Percentiles rank a stretch among this genome's conserved stretches.
Evolutionary conservation across 805 yeast species (phyloP).

Genomic region (Candida peoriensis): DNA sequence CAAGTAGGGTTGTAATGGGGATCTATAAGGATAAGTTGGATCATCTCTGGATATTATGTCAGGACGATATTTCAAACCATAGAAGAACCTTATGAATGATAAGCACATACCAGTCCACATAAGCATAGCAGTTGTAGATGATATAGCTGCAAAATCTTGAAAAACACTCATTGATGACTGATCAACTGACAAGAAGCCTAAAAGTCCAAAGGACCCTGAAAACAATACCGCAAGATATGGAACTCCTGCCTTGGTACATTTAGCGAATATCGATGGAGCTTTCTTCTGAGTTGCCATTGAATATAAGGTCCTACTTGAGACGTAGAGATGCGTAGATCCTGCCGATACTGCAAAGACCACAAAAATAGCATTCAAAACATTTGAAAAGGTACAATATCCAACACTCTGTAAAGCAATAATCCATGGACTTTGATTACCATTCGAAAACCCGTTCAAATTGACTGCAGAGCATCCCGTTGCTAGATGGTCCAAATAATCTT

Average conservation of each 20-base stretch:
- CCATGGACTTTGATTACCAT: conserved; percentile 51
- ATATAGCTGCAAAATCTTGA: conserved; percentile 58
- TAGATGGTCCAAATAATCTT: conserved; percentile 7
- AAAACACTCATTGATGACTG: conserved; percentile 57
- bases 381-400: conserved; percentile 43
- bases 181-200: conserved; percentile 57
- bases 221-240: conserved; percentile 67
- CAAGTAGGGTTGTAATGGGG: conserved; percentile 65
- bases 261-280: conserved; percentile 54
- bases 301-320: conserved; percentile 51
- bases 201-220: conserved; percentile 53
- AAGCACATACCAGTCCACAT: conserved; percentile 76
- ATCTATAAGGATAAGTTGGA: conserved; percentile 59
- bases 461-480: conserved; percentile 6
- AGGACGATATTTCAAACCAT: conserved; percentile 54
- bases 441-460: conserved; percentile 3
- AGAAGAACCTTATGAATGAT: conserved; percentile 58
- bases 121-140: conserved; percentile 70
- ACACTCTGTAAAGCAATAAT: conserved; percentile 51
- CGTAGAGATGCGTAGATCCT: conserved; percentile 50
- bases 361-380: conserved; percentile 44
- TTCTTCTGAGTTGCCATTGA: conserved; percentile 49
- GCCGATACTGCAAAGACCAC: conserved; percentile 51
- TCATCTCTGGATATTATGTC: conserved; percentile 63
- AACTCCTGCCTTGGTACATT: conserved; percentile 59